Evolutionary conservation across 495 filamentous ascomycete genomes (phyloP).

Genomic region (Xylaria venustula): DNA sequence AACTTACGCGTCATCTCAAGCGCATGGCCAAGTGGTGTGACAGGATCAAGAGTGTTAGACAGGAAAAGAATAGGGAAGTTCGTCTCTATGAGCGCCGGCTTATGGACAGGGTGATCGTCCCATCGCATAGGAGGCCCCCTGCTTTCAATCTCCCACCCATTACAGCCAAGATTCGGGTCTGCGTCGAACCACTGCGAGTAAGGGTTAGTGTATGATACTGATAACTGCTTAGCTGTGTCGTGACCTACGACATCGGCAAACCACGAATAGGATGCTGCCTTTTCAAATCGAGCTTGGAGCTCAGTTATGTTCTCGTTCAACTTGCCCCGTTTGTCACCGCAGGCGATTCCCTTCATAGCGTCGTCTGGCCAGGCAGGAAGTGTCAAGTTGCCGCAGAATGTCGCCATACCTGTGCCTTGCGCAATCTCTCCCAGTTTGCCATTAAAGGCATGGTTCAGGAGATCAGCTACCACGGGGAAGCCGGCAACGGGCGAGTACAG

Average conservation of each 20-base stretch:
- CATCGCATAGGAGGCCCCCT: conserved; percentile 37
- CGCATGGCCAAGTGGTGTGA: conserved; percentile 53
- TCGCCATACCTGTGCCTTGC: conserved; percentile 7
- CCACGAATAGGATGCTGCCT: conserved; percentile 35
- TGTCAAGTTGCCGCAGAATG: conserved; percentile 37
- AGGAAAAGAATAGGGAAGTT: conserved; percentile 60
- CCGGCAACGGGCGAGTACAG: conserved; percentile 34
- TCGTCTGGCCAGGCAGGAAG: conserved; percentile 48
- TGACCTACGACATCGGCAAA: conserved; percentile 42
- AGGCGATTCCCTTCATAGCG: conserved; percentile 42
- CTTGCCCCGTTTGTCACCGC: conserved; percentile 45
- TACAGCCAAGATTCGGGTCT: conserved; percentile 40
- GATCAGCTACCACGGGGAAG: conserved; percentile 32
- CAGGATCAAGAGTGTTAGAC: conserved; percentile 59
- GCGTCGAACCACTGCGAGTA: conserved; percentile 31
- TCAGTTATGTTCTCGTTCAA: conserved; percentile 39
- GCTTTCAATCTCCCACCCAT: conserved; percentile 39
- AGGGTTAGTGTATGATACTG: neutral
- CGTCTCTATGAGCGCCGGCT: conserved; percentile 41
- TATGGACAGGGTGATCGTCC: conserved; percentile 30
- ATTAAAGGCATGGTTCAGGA: neutral
- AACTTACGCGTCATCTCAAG: conserved; percentile 53
- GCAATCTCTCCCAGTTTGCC: neutral
- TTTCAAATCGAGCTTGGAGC: conserved; percentile 33
- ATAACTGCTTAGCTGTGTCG: neutral